These are phyloP conservation scores for Phytophthora colocasiae DNA, from an alignment of 352 stramenopile species.

Conservation along the genomic window DNA sequence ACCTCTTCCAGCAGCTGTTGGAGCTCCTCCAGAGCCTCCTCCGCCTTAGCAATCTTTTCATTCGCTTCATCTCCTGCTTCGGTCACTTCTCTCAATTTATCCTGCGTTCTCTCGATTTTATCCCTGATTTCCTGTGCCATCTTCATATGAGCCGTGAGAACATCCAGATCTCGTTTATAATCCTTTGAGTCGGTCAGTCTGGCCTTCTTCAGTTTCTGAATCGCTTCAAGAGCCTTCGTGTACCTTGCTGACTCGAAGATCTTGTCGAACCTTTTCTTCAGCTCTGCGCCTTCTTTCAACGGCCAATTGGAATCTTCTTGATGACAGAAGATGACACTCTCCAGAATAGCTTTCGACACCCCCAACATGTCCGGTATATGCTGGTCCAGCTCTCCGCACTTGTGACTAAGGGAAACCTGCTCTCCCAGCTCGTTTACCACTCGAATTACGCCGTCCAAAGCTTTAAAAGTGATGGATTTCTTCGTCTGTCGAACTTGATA, in stretches of 20 bases:
- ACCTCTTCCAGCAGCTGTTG: constrained; percentile 58
- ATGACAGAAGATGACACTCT: constrained; percentile 99
- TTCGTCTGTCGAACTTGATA: constrained; percentile 97
- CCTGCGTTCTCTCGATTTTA: constrained; percentile 58
- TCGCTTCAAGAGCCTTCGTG: constrained; percentile 97
- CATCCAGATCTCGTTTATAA: constrained; percentile 93
- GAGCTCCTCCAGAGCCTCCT: constrained; percentile 66
- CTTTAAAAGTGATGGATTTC: constrained; percentile 93
- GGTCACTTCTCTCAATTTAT: constrained; percentile 48
- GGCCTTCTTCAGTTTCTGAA: constrained; percentile 95
- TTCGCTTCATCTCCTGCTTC: constrained; percentile 45
- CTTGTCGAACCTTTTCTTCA: constrained; percentile 99
- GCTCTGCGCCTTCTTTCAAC: constrained; percentile 93
- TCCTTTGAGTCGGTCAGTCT: constrained; percentile 86
- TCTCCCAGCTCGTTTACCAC: constrained; percentile 92
- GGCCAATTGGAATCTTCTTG: constrained; percentile 99
- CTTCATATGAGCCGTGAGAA: constrained; percentile 90
- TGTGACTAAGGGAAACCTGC: constrained; percentile 93
- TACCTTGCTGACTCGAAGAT: constrained; percentile 99
- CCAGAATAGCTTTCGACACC: constrained; percentile 97
- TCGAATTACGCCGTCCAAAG: constrained; percentile 95
- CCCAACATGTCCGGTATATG: constrained; percentile 95
- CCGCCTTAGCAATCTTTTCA: constrained; percentile 47
- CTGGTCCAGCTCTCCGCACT: constrained; percentile 95
- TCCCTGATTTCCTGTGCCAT: constrained; percentile 53